Evolutionary conservation across 208 protist genomes (phyloP), one percentile per base, ranked within the genome.

Genomic region (Zelonia costaricensis): DNA sequence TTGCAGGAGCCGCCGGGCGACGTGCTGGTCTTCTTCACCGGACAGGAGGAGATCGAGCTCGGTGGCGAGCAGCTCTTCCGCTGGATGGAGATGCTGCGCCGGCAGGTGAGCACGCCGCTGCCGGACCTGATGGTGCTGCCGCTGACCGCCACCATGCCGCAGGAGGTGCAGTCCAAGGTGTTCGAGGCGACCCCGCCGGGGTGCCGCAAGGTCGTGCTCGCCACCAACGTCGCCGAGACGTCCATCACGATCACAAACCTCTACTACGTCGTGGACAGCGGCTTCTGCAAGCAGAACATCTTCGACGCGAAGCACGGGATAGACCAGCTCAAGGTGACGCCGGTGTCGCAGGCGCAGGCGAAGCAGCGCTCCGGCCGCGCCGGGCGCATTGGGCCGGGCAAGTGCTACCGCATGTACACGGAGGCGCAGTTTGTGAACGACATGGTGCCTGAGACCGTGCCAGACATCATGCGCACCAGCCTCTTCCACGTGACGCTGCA

Each of bases 181-280:
- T 99, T 99, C 74, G 97, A 99, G 64, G 82, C 97, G 16, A 97
- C 98, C 6, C 92, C 93, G 31, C 78, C 82, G 1, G 91, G 92
- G 10, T 80, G 69, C 33, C 79, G 98, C 43, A 99, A 99, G 78
- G 86, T 98, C 20, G 94, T 99, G 45, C 86, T 99, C n/a, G 97
- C 98, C 38, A 99, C 99, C 30, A 99, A 99, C 82, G 99, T 99
- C 63, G 99, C 99, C 12, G 98, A 99, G 80, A 99, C 99, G 16
- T 99, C 98, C 22, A 94, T 99, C 52, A 99, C 99, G 6, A 99
- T 99, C 62, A 97, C 98, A 62, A 98, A 99, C 58, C 95, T 99
- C 52, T 98, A 94, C 81, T 99, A 98, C 82, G 98, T 99, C 25
- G 78, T 99, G 28, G 98, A 99, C 84, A 98, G 97, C 53, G 98